These are phyloP conservation scores for Dovyalis caffra DNA, from an alignment of 345 rosid genomes.

Conservation along the genomic window DNA sequence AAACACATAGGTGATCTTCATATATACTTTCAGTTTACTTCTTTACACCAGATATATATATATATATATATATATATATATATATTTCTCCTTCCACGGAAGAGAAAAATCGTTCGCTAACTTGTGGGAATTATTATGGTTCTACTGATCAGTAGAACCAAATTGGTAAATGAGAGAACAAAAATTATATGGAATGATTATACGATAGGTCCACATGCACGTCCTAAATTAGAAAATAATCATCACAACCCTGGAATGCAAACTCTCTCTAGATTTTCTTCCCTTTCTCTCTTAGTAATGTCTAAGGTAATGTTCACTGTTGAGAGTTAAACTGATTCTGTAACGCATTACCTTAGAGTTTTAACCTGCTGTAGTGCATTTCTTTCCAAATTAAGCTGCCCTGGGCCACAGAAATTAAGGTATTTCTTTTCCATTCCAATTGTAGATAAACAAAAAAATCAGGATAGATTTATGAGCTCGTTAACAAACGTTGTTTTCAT, in stretches of 20 bases:
- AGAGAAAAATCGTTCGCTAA: too few relatives aligned
- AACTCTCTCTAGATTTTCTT: neutral
- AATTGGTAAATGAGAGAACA: neutral
- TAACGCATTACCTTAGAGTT: conserved; percentile 45
- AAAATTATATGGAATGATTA: neutral
- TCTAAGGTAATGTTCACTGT: conserved; percentile 20
- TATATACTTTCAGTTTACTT: too few relatives aligned
- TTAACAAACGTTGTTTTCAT: conserved; percentile 61
- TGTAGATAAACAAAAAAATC: conserved; percentile 48
- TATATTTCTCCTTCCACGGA: too few relatives aligned
- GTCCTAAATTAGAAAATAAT: conserved; percentile 12
- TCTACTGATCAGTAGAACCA: neutral
- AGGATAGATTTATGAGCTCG: conserved; percentile 58
- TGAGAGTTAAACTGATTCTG: conserved; percentile 33
- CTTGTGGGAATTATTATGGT: too few relatives aligned
- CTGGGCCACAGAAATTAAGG: conserved; percentile 74
- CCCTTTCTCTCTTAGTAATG: neutral
- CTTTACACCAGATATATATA: too few relatives aligned
- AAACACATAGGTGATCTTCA: too few relatives aligned
- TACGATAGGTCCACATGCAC: conserved; percentile 13
- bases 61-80: too few relatives aligned
- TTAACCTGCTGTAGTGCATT: conserved; percentile 55
- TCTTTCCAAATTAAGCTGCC: conserved; percentile 42
- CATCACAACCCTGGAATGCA: conserved; percentile 12
- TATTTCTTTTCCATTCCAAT: conserved; percentile 46